Conservation (phyloP, 2,329 filamentous ascomycete species). For the Colletotrichum endophyticum region DNA sequence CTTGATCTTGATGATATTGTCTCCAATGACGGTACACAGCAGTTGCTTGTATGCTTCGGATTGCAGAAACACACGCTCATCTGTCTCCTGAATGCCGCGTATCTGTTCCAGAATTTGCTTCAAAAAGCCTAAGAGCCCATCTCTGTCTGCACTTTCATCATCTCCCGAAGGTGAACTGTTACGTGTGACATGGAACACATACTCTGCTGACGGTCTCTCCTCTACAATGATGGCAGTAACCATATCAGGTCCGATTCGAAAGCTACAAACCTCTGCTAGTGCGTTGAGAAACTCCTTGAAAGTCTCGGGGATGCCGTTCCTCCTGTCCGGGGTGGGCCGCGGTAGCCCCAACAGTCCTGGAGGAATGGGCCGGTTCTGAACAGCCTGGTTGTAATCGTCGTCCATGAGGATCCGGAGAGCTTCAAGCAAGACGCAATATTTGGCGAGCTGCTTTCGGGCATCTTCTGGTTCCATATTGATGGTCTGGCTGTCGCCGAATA, state of each 20-base stretch:
- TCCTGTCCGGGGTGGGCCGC: not conserved
- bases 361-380: not conserved
- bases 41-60: not conserved
- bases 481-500: not conserved
- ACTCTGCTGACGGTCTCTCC: not conserved
- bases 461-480: not conserved
- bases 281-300: not conserved
- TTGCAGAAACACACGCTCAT: not conserved
- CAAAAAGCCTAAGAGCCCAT: not conserved
- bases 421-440: not conserved
- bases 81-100: not conserved
- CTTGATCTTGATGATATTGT: not conserved
- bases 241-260: not conserved
- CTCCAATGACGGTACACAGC: not conserved
- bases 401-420: not conserved
- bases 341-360: not conserved
- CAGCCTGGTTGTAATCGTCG: not conserved
- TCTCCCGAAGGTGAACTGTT: not conserved
- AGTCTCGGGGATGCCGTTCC: not conserved
- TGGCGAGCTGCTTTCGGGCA: not conserved
- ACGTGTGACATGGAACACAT: not conserved
- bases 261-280: not conserved
- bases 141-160: not conserved
- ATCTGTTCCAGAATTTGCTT: not conserved
- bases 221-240: not conserved